Evolutionary conservation across 306 rosid genomes (phyloP).

Genomic region (Canavalia gladiata): DNA sequence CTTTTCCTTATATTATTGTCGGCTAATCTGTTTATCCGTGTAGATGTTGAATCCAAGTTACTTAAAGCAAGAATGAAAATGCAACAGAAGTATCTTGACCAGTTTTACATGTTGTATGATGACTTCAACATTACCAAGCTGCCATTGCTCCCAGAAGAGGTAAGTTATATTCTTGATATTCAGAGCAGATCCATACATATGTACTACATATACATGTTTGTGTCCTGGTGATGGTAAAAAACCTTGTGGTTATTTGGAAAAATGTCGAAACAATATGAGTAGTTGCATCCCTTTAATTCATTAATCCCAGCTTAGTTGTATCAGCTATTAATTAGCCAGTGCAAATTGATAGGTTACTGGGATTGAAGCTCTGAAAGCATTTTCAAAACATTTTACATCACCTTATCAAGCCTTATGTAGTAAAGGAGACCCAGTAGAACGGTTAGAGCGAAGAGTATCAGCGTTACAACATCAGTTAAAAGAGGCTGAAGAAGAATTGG

Average conservation of each 20-base stretch:
- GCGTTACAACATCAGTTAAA: slow-evolving; percentile 64
- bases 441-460: slow-evolving; percentile 69
- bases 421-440: slow-evolving; percentile 63
- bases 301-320: slow-evolving; percentile 18
- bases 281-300: slow-evolving; percentile 10
- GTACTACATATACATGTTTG: background rate
- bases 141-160: slow-evolving; percentile 98
- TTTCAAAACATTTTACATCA: slow-evolving; percentile 70
- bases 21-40: slow-evolving; percentile 24
- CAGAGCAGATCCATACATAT: slow-evolving; percentile 8
- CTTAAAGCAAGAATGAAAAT: slow-evolving; percentile 98
- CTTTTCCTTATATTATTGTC: background rate
- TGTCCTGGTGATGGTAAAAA: slow-evolving; percentile 1
- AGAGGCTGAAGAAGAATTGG: slow-evolving; percentile 79
- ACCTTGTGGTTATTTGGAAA: background rate
- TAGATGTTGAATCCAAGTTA: slow-evolving; percentile 88
- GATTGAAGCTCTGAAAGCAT: slow-evolving; percentile 77
- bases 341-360: slow-evolving; percentile 82
- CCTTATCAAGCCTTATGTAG: slow-evolving; percentile 65
- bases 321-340: slow-evolving; percentile 26
- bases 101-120: slow-evolving; percentile 96
- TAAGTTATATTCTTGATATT: slow-evolving; percentile 47
- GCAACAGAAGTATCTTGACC: slow-evolving; percentile 95
- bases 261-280: background rate
- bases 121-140: slow-evolving; percentile 93